These are phyloP conservation scores for Cryomyces antarcticus DNA, from an alignment of 495 filamentous ascomycete genomes.

Conservation along the genomic window DNA sequence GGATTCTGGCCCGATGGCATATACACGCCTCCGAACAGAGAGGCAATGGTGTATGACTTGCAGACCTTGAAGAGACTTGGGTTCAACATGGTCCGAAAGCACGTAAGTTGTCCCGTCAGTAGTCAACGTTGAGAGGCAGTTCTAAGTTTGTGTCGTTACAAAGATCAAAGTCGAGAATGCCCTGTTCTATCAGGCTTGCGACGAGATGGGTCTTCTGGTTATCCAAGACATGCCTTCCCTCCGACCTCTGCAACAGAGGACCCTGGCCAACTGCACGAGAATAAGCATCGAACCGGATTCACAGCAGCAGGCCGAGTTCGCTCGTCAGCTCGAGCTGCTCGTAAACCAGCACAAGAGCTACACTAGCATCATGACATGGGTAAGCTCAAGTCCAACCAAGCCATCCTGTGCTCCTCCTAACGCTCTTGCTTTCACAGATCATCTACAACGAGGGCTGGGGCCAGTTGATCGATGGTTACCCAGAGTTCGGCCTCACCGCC, in stretches of 20 bases:
- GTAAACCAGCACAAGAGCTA: constrained; percentile 41
- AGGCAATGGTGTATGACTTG: constrained; percentile 47
- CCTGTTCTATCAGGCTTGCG: constrained; percentile 46
- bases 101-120: constrained; percentile 22
- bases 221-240: constrained; percentile 52
- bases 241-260: constrained; percentile 12
- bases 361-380: constrained; percentile 35
- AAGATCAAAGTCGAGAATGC: constrained; percentile 49
- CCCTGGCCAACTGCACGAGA: constrained; percentile 4
- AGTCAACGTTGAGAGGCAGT: neutral
- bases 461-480: constrained; percentile 27
- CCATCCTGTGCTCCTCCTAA: neutral
- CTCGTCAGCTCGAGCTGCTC: constrained; percentile 37
- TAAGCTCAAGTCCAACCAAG: constrained; percentile 3
- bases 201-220: constrained; percentile 39
- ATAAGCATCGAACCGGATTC: constrained; percentile 21
- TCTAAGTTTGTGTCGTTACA: neutral
- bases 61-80: constrained; percentile 37
- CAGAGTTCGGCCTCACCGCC: constrained; percentile 34
- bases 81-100: constrained; percentile 49
- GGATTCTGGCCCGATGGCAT: constrained; percentile 52
- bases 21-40: constrained; percentile 34
- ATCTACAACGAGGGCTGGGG: constrained; percentile 61
- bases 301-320: constrained; percentile 36
- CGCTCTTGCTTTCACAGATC: constrained; percentile 16